Percentiles rank a stretch among this genome's conserved stretches.
Conservation (phyloP, 306 rosid species). For the Trifolium pratense region DNA sequence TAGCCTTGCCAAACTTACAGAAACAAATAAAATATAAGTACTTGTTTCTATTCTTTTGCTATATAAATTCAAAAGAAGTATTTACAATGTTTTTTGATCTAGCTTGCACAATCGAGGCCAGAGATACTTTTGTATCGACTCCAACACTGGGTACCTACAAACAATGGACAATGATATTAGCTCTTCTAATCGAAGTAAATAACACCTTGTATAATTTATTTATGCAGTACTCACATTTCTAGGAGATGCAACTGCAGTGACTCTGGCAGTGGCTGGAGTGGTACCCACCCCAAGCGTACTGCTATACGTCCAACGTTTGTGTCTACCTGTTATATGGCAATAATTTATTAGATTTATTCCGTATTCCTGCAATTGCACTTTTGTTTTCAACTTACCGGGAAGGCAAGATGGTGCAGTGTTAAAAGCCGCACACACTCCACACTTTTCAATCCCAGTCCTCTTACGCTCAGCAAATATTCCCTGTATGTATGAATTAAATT, state of each 20-base stretch:
- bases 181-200: slow-evolving; percentile 29
- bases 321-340: slow-evolving; percentile 75
- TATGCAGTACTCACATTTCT: slow-evolving; percentile 75
- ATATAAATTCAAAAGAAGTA: slow-evolving; percentile 31
- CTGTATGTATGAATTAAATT: slow-evolving; percentile 52
- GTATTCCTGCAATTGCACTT: slow-evolving; percentile 37
- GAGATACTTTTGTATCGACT: slow-evolving; percentile 91
- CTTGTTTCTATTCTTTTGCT: slow-evolving; percentile 23
- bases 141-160: slow-evolving; percentile 93
- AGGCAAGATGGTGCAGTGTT: slow-evolving; percentile 99
- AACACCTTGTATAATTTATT: slow-evolving; percentile 27
- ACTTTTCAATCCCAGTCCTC: slow-evolving; percentile 94
- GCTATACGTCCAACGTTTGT: slow-evolving; percentile 99
- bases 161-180: slow-evolving; percentile 46
- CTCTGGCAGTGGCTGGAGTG: slow-evolving; percentile 99
- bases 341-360: slow-evolving; percentile 37
- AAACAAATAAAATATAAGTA: slow-evolving; percentile 2
- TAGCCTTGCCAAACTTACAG: slow-evolving; percentile 20
- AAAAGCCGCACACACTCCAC: slow-evolving; percentile 99
- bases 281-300: slow-evolving; percentile 99
- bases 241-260: slow-evolving; percentile 98
- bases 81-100: slow-evolving; percentile 92
- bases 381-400: slow-evolving; percentile 77
- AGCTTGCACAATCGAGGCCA: slow-evolving; percentile 99
- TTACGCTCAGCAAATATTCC: slow-evolving; percentile 91